Conservation (phyloP, 192 early-diverging fungal species). For the Coemansia sp. region DNA sequence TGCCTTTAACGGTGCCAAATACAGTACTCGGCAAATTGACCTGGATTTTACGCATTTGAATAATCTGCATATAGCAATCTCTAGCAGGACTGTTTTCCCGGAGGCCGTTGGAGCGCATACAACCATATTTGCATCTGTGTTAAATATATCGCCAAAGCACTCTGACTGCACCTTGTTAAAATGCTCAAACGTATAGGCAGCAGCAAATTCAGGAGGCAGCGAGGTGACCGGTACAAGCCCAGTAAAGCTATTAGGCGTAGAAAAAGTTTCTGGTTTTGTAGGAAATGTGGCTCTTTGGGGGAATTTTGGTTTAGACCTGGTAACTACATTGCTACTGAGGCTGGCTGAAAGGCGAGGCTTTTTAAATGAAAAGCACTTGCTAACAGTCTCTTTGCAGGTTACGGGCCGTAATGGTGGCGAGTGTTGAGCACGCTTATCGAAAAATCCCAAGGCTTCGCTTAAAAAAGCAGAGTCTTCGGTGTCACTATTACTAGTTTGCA, state of each 20-base stretch:
- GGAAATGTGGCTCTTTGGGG: neutral
- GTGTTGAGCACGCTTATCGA: neutral
- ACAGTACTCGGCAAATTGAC: slow-evolving; percentile 47
- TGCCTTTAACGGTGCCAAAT: slow-evolving; percentile 68
- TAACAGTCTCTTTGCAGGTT: neutral
- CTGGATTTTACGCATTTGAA: neutral
- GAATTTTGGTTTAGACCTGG: neutral
- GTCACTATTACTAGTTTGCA: neutral
- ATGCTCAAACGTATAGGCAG: slow-evolving; percentile 22
- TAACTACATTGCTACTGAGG: neutral
- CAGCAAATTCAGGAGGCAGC: slow-evolving; percentile 15
- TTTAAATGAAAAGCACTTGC: slow-evolving; percentile 14
- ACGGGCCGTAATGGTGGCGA: neutral
- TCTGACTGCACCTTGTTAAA: slow-evolving; percentile 37
- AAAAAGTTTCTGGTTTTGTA: neutral
- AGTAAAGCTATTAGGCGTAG: neutral
- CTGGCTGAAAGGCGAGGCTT: slow-evolving; percentile 3
- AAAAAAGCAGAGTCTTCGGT: neutral
- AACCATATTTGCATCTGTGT: slow-evolving; percentile 18
- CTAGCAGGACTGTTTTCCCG: slow-evolving; percentile 67
- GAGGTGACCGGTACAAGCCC: neutral
- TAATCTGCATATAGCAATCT: slow-evolving; percentile 50
- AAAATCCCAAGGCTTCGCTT: neutral
- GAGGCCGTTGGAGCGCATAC: slow-evolving; percentile 65
- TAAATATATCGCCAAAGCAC: slow-evolving; percentile 22